phyloP scores from a whole-genome alignment of 306 rosid genomes.

The Dryas octopetala region DNA sequence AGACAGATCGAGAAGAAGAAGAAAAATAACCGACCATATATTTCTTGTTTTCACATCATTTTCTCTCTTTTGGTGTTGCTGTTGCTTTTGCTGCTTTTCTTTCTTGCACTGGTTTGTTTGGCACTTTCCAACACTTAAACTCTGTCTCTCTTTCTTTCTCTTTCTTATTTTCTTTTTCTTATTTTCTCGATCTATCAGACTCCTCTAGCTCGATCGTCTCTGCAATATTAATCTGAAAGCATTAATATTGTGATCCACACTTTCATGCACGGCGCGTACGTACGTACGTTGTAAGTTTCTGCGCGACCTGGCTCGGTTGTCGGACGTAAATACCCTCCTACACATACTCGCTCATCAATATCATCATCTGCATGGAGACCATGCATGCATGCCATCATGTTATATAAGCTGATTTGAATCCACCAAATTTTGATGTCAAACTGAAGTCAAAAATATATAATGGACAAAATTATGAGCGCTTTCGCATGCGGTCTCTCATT shows the following conservation, averaged over 20 bases:
- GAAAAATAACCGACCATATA: slow-evolving; percentile 23
- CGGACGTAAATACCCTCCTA: neutral
- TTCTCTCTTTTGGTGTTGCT: slow-evolving; percentile 44
- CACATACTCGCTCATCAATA: neutral
- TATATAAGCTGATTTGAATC: no score
- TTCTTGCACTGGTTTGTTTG: slow-evolving; percentile 39
- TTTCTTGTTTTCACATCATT: slow-evolving; percentile 52
- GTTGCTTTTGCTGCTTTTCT: slow-evolving; percentile 42
- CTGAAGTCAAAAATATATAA: neutral
- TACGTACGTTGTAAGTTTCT: no score
- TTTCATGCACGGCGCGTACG: neutral
- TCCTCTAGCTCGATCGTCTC: no score
- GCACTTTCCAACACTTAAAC: slow-evolving; percentile 52
- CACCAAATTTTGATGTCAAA: neutral
- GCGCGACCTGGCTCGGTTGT: no score
- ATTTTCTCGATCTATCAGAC: neutral
- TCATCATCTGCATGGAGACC: neutral
- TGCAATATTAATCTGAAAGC: no score
- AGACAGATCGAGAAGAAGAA: slow-evolving; percentile 39
- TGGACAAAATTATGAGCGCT: slow-evolving; percentile 15
- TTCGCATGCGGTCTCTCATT: slow-evolving; percentile 24
- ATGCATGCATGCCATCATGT: no score
- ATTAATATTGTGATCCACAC: neutral
- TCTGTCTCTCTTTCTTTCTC: slow-evolving; percentile 24
- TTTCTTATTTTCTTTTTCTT: neutral